These are phyloP conservation scores for Sugiyamaella valdiviana DNA, from an alignment of 805 yeast species.

Conservation along the genomic window DNA sequence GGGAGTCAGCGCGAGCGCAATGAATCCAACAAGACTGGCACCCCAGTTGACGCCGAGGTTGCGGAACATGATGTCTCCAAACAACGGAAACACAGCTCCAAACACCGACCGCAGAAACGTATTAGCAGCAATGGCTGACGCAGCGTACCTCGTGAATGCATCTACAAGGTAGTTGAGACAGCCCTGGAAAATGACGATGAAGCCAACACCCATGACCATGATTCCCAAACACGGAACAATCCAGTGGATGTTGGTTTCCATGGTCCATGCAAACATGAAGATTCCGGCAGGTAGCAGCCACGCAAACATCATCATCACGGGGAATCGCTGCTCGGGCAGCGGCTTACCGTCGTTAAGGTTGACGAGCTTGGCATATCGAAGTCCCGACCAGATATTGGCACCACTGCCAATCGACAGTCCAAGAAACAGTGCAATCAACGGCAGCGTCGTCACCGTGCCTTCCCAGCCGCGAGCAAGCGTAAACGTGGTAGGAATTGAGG, in stretches of 20 bases:
- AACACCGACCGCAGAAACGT: slow-evolving; percentile 53
- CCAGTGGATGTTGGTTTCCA: slow-evolving; percentile 42
- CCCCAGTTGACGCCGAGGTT: slow-evolving; percentile 52
- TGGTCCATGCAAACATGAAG: slow-evolving; percentile 59
- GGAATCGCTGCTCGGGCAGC: slow-evolving; percentile 55
- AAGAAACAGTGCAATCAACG: slow-evolving; percentile 31
- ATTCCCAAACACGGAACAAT: slow-evolving; percentile 54
- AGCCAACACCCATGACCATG: slow-evolving; percentile 47
- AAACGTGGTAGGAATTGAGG: slow-evolving; percentile 38
- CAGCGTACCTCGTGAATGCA: slow-evolving; percentile 51
- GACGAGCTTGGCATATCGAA: slow-evolving; percentile 27
- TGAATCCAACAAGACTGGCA: slow-evolving; percentile 45
- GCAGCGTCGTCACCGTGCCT: slow-evolving; percentile 28
- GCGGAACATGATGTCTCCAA: slow-evolving; percentile 47
- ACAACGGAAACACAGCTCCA: slow-evolving; percentile 58
- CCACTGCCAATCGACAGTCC: slow-evolving; percentile 32
- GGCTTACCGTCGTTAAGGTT: slow-evolving; percentile 38
- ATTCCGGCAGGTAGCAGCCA: slow-evolving; percentile 48
- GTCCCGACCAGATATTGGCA: slow-evolving; percentile 25
- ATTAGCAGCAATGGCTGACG: slow-evolving; percentile 60
- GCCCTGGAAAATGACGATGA: slow-evolving; percentile 53
- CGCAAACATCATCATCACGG: slow-evolving; percentile 45
- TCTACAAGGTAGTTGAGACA: slow-evolving; percentile 57
- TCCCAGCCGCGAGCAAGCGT: slow-evolving; percentile 29
- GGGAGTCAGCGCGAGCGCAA: slow-evolving; percentile 45